Evolutionary conservation across 768 basidiomycete species (phyloP).

Genomic region (Dentipellis fragilis): DNA sequence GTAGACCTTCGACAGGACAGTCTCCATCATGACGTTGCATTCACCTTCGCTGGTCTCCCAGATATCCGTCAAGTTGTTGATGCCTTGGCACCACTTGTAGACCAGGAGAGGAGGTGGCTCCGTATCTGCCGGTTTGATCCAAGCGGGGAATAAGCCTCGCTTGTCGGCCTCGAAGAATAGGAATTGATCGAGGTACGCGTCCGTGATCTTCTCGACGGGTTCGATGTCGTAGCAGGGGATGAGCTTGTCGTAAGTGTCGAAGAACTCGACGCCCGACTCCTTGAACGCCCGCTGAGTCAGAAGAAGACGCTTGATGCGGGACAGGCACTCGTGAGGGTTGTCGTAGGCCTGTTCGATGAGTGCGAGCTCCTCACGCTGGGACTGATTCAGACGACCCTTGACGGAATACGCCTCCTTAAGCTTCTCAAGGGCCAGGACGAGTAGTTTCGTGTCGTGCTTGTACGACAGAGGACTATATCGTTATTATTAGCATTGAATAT

Average conservation of each 20-base stretch:
- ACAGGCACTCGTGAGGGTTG: constrained; percentile 97
- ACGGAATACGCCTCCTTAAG: constrained; percentile 98
- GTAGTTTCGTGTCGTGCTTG: constrained; percentile 97
- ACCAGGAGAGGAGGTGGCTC: constrained; percentile 95
- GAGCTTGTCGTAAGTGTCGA: constrained; percentile 95
- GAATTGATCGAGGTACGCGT: constrained; percentile 98
- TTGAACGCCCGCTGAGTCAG: constrained; percentile 98
- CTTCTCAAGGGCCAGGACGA: constrained; percentile 95
- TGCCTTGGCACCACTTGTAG: constrained; percentile 99
- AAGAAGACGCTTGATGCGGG: constrained; percentile 94
- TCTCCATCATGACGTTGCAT: constrained; percentile 98
- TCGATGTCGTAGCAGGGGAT: constrained; percentile 99
- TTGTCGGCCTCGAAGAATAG: constrained; percentile 99
- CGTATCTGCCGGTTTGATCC: constrained; percentile 97
- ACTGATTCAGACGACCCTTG: constrained; percentile 94
- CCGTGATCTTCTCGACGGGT: constrained; percentile 99
- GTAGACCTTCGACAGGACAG: constrained; percentile 93
- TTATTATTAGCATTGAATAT: not conserved
- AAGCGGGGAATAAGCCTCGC: constrained; percentile 93
- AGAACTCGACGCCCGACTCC: constrained; percentile 94
- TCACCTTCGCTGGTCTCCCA: constrained; percentile 99
- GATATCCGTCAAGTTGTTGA: constrained; percentile 95
- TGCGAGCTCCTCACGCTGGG: constrained; percentile 95
- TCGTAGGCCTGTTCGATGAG: constrained; percentile 99
- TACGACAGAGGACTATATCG: constrained; percentile 76